These are phyloP conservation scores for Fusarium compactum DNA, from an alignment of 2,329 filamentous ascomycete species.

Conservation along the genomic window DNA sequence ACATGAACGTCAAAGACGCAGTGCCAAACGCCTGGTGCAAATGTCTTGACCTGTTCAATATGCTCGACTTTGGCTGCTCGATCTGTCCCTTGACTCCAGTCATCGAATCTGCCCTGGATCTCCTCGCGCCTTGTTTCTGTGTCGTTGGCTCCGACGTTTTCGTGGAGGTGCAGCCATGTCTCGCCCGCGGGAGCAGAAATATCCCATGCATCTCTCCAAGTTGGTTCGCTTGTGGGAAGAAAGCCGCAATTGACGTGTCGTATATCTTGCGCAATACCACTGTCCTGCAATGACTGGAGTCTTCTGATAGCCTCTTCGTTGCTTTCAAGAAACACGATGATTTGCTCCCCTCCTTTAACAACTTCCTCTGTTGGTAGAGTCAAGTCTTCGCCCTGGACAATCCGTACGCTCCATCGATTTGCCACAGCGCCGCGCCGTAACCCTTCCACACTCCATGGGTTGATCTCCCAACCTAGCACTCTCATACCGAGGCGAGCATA, in stretches of 20 bases:
- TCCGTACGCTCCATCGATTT: conserved; percentile 74
- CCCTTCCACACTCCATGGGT: conserved; percentile 88
- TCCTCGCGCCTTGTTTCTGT: conserved; percentile 60
- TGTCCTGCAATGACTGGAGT: conserved; percentile 53
- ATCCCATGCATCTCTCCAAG: conserved; percentile 65
- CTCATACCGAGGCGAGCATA: conserved; percentile 79
- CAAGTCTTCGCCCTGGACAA: conserved; percentile 61
- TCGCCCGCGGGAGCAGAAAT: conserved; percentile 53
- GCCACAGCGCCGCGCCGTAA: conserved; percentile 78
- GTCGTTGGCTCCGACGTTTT: conserved; percentile 70
- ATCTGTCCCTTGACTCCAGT: conserved; percentile 47
- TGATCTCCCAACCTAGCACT: conserved; percentile 91
- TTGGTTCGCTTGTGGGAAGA: conserved; percentile 67
- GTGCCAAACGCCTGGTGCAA: conserved; percentile 76
- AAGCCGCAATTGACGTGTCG: conserved; percentile 74
- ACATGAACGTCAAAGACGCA: conserved; percentile 74
- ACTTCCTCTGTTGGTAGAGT: conserved; percentile 54
- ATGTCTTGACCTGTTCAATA: conserved; percentile 76
- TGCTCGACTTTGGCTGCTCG: conserved; percentile 60
- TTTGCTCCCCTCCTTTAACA: conserved; percentile 61
- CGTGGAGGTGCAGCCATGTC: conserved; percentile 75
- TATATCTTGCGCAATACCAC: conserved; percentile 55
- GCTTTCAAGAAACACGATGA: conserved; percentile 77
- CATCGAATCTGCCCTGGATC: conserved; percentile 61
- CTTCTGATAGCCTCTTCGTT: conserved; percentile 66